Percentiles rank a stretch among this genome's conserved stretches.
Conservation (phyloP, 1,284 basidiomycete genomes). For the Dichomitus squalens region DNA sequence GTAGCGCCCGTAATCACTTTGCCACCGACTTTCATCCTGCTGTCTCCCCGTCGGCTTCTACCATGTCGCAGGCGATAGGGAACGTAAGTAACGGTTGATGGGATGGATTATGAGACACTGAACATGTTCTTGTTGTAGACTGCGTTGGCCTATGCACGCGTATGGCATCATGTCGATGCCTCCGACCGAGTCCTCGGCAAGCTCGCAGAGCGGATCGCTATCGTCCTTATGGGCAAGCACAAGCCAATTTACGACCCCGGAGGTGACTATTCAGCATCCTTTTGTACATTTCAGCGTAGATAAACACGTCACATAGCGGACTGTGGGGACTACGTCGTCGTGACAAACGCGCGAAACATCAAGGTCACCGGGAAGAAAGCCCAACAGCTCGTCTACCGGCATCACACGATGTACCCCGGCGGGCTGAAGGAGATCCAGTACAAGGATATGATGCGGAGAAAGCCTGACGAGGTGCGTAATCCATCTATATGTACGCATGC, state of each 20-base stretch:
- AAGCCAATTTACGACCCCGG: constrained; percentile 96
- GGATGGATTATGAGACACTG: background rate
- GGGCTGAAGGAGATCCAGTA: constrained; percentile 92
- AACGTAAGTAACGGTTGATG: constrained; percentile 48
- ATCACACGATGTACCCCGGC: constrained; percentile 93
- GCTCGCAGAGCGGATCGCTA: constrained; percentile 91
- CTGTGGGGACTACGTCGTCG: constrained; percentile 97
- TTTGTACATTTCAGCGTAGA: background rate
- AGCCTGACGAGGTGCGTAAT: constrained; percentile 86
- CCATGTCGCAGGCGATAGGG: constrained; percentile 67
- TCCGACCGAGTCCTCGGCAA: constrained; percentile 90
- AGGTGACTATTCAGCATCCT: constrained; percentile 49
- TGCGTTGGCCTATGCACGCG: constrained; percentile 87
- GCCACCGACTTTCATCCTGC: constrained; percentile 16
- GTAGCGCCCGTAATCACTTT: constrained; percentile 10
- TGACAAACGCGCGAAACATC: constrained; percentile 87
- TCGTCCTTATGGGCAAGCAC: constrained; percentile 98
- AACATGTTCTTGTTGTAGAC: constrained; percentile 58
- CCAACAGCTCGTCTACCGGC: constrained; percentile 86
- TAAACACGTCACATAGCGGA: constrained; percentile 59
- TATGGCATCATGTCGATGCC: constrained; percentile 97
- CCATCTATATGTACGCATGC: background rate
- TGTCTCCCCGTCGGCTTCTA: background rate
- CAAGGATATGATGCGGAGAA: constrained; percentile 77
- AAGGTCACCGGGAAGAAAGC: constrained; percentile 91